Conservation (phyloP, 305 asterid species). For the Plantago rigida region DNA sequence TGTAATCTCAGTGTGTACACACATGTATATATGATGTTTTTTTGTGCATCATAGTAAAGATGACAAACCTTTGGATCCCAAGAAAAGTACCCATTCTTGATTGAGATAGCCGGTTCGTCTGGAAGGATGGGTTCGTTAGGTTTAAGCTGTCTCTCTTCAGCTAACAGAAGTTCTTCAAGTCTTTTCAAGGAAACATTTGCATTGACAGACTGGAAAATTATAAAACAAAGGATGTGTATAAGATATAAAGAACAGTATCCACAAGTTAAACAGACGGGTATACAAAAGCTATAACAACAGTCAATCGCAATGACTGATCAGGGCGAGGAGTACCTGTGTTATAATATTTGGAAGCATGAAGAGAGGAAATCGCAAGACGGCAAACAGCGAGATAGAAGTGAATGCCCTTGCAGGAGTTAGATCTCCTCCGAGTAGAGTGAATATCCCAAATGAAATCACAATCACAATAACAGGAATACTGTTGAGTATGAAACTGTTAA, state of each 20-base stretch:
- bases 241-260: neutral
- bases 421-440: constrained; percentile 82
- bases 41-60: constrained; percentile 7
- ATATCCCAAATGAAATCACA: constrained; percentile 65
- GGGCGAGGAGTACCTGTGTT: constrained; percentile 57
- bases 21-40: too few species aligned
- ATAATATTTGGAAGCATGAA: constrained; percentile 90
- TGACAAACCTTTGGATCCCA: constrained; percentile 78
- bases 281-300: neutral
- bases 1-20: too few species aligned
- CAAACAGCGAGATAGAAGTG: constrained; percentile 80
- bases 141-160: constrained; percentile 65
- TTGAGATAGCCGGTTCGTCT: constrained; percentile 68
- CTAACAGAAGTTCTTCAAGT: constrained; percentile 71
- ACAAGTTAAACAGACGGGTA: neutral
- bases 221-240: neutral
- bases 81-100: constrained; percentile 73
- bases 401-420: constrained; percentile 97
- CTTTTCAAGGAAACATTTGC: constrained; percentile 88
- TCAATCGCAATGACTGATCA: neutral
- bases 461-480: constrained; percentile 93
- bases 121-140: constrained; percentile 71
- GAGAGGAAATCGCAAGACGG: constrained; percentile 79
- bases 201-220: constrained; percentile 57
- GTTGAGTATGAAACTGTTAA: constrained; percentile 71